Conservation (phyloP, 768 basidiomycete species). For the Pisolithus orientalis region DNA sequence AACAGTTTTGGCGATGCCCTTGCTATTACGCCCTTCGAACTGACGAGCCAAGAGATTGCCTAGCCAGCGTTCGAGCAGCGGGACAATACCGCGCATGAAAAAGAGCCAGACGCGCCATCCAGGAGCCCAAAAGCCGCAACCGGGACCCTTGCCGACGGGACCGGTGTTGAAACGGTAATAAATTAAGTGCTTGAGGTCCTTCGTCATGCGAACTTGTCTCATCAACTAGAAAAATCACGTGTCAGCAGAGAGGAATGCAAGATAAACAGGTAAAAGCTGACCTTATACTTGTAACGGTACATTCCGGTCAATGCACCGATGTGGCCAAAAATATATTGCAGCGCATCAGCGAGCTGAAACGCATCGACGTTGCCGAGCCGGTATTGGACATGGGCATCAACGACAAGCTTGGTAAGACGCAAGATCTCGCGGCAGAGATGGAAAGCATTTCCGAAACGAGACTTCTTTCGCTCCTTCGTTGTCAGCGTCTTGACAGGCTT, state of each 20-base stretch:
- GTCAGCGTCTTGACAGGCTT: constrained; percentile 97
- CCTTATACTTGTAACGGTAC: constrained; percentile 99
- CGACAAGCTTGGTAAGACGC: constrained; percentile 95
- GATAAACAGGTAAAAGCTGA: constrained; percentile 21
- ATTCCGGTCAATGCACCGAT: constrained; percentile 98
- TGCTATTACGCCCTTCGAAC: constrained; percentile 96
- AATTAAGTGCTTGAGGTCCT: constrained; percentile 97
- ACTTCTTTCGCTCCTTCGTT: constrained; percentile 99
- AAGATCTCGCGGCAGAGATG: constrained; percentile 97
- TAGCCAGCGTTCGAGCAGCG: constrained; percentile 94
- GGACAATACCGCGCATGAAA: constrained; percentile 99
- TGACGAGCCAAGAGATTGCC: constrained; percentile 97
- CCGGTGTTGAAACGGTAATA: constrained; percentile 99
- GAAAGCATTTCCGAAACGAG: constrained; percentile 99
- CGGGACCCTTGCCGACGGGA: constrained; percentile 98
- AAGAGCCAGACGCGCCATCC: constrained; percentile 99
- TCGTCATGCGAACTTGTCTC: constrained; percentile 99
- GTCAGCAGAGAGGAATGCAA: constrained; percentile 1
- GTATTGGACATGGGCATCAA: constrained; percentile 98
- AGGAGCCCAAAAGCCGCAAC: constrained; percentile 99
- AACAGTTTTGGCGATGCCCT: constrained; percentile 95
- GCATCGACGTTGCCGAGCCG: constrained; percentile 98
- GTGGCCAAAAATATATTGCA: constrained; percentile 97
- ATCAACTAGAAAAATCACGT: constrained; percentile 55
- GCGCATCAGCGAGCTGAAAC: constrained; percentile 96